These are phyloP conservation scores for Fusarium palustre DNA, from an alignment of 2,329 filamentous ascomycete genomes.

Conservation along the genomic window DNA sequence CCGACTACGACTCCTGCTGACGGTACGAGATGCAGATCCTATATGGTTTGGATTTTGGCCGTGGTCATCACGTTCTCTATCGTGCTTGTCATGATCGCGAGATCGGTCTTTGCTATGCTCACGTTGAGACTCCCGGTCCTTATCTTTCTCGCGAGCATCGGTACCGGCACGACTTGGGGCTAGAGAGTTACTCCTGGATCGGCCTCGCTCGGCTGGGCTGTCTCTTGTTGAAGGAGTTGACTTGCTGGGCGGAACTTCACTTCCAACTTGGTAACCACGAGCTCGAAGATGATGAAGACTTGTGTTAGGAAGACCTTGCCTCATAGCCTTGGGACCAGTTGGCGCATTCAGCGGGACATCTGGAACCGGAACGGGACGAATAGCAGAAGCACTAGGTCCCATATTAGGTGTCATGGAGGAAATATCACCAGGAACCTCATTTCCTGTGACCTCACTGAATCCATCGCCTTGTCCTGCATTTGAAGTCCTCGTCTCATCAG, in stretches of 20 bases:
- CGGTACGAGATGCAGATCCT: slow-evolving; percentile 48
- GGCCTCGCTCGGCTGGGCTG: slow-evolving; percentile 41
- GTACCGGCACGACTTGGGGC: slow-evolving; percentile 28
- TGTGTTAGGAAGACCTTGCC: slow-evolving; percentile 86
- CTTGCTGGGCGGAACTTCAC: slow-evolving; percentile 50
- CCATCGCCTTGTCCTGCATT: slow-evolving; percentile 37
- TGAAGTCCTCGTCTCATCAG: slow-evolving; percentile 26
- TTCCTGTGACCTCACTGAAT: slow-evolving; percentile 50
- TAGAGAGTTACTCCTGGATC: slow-evolving; percentile 63
- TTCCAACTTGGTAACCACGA: slow-evolving; percentile 61
- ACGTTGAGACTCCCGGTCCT: slow-evolving; percentile 50
- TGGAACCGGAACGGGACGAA: slow-evolving; percentile 51
- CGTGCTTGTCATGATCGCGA: slow-evolving; percentile 44
- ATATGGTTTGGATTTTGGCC: slow-evolving; percentile 48
- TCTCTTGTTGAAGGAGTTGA: slow-evolving; percentile 32
- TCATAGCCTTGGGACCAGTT: slow-evolving; percentile 94
- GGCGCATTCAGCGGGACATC: slow-evolving; percentile 77
- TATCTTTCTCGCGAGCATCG: slow-evolving; percentile 51
- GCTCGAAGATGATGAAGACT: slow-evolving; percentile 75
- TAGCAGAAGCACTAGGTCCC: slow-evolving; percentile 32
- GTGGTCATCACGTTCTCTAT: slow-evolving; percentile 31
- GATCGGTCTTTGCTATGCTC: slow-evolving; percentile 53
- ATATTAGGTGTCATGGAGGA: slow-evolving; percentile 39
- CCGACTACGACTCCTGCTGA: slow-evolving; percentile 52
- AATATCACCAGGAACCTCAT: slow-evolving; percentile 43